phyloP scores from a whole-genome alignment of 2,329 filamentous ascomycete species.

The Raffaelea deltoideospora region DNA sequence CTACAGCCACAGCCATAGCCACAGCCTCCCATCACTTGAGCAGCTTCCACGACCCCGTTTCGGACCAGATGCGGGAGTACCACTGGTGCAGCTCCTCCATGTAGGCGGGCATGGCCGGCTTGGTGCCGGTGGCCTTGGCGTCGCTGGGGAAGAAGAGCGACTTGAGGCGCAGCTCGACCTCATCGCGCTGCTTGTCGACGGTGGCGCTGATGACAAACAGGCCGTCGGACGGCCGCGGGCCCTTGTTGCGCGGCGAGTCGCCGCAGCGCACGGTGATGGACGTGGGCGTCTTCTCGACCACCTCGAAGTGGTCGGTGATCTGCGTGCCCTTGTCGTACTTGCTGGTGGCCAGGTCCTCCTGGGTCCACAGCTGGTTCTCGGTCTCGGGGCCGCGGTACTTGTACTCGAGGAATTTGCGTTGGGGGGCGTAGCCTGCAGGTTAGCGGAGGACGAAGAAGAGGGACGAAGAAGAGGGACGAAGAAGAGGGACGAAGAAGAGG shows the following conservation, averaged over 20 bases:
- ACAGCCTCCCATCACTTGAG: slow-evolving; percentile 8
- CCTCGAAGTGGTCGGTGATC: slow-evolving; percentile 59
- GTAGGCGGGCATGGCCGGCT: slow-evolving; percentile 20
- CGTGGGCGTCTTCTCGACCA: slow-evolving; percentile 46
- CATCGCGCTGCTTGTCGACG: slow-evolving; percentile 40
- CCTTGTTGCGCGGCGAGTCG: slow-evolving; percentile 43
- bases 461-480: neutral
- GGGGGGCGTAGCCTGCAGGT: slow-evolving; percentile 36
- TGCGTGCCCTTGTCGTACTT: slow-evolving; percentile 46
- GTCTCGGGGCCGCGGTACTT: slow-evolving; percentile 44
- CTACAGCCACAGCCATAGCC: too few species aligned
- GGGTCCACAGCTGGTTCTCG: slow-evolving; percentile 44
- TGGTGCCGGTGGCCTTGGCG: slow-evolving; percentile 18
- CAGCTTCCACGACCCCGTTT: slow-evolving; percentile 22
- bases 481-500: neutral
- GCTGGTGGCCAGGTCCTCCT: slow-evolving; percentile 34
- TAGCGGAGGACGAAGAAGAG: neutral
- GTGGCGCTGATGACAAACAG: slow-evolving; percentile 50
- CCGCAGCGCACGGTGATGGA: slow-evolving; percentile 51
- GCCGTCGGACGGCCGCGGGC: slow-evolving; percentile 44
- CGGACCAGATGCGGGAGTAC: slow-evolving; percentile 25
- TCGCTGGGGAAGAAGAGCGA: slow-evolving; percentile 41
- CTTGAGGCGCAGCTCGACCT: slow-evolving; percentile 51
- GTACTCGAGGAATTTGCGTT: slow-evolving; percentile 40
- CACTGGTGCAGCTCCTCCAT: slow-evolving; percentile 20